phyloP scores from a whole-genome alignment of 1,139 yeast species.

The Pneumocystis jirovecii region DNA sequence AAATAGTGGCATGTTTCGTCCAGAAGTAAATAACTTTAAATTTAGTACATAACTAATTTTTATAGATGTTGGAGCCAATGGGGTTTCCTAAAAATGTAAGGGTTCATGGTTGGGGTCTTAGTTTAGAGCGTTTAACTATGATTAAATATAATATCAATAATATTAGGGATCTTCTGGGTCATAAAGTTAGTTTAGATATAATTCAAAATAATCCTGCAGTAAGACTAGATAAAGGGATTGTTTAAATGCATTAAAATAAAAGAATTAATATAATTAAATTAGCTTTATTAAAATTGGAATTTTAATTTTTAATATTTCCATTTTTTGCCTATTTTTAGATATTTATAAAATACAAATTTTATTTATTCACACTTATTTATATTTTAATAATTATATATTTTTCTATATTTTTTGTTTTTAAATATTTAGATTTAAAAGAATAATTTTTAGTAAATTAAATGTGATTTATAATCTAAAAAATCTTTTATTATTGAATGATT shows the following conservation, averaged over 20 bases:
- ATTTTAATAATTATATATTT: no score
- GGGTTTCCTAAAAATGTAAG: constrained; percentile 89
- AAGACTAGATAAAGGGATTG: constrained; percentile 52
- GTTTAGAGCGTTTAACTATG: constrained; percentile 98
- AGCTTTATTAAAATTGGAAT: neutral
- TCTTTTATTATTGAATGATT: no score
- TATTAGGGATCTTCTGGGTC: constrained; percentile 88
- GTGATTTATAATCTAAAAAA: no score
- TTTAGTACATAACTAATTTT: neutral
- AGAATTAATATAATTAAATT: neutral
- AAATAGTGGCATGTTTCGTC: constrained; percentile 98
- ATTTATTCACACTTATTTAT: neutral
- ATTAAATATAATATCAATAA: constrained; percentile 91
- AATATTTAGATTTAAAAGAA: no score
- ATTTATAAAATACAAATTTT: neutral
- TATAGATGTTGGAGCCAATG: constrained; percentile 81
- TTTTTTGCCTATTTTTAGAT: neutral
- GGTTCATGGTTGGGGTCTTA: constrained; percentile 95
- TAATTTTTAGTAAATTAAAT: no score
- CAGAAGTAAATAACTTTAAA: constrained; percentile 34
- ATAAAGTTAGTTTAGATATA: constrained; percentile 82
- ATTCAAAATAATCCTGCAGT: constrained; percentile 96
- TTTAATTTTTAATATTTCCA: neutral
- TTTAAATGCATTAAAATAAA: neutral
- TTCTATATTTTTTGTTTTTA: no score